Evolutionary conservation across 2,329 filamentous ascomycete species (phyloP).

Genomic region (Calycina marina): DNA sequence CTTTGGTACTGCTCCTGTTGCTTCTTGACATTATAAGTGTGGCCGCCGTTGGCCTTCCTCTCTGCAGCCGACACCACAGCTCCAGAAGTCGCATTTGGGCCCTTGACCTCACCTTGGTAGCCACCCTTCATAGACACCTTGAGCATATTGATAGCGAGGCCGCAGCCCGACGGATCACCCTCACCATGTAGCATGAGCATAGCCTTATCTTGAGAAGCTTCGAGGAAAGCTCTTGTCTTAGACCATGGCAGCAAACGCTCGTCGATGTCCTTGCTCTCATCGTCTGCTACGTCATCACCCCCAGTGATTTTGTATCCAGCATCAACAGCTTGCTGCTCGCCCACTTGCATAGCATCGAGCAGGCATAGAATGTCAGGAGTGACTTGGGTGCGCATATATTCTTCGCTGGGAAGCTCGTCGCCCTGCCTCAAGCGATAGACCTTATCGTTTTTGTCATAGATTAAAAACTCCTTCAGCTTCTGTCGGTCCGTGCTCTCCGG

Average conservation of each 20-base stretch:
- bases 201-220: slow-evolving; percentile 85
- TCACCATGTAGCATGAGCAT: slow-evolving; percentile 94
- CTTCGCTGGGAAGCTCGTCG: slow-evolving; percentile 66
- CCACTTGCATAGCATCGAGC: slow-evolving; percentile 93
- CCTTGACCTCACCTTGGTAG: slow-evolving; percentile 67
- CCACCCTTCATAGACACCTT: slow-evolving; percentile 98
- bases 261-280: slow-evolving; percentile 43
- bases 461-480: slow-evolving; percentile 92
- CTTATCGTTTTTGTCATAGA: slow-evolving; percentile 76
- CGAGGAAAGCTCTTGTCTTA: slow-evolving; percentile 89
- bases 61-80: slow-evolving; percentile 55
- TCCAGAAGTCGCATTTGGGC: slow-evolving; percentile 51
- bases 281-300: slow-evolving; percentile 45
- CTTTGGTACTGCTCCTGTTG: slow-evolving; percentile 88
- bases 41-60: slow-evolving; percentile 77
- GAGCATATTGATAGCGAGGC: slow-evolving; percentile 92
- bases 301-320: slow-evolving; percentile 68
- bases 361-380: slow-evolving; percentile 91
- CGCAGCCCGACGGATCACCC: slow-evolving; percentile 85
- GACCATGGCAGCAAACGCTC: slow-evolving; percentile 92
- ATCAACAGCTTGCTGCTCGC: slow-evolving; percentile 78
- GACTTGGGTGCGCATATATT: slow-evolving; percentile 72
- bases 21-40: slow-evolving; percentile 93
- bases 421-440: slow-evolving; percentile 63
- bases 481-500: slow-evolving; percentile 94